Conservation (phyloP, 2,329 filamentous ascomycete genomes). For the Tricladium varicosporioides region DNA sequence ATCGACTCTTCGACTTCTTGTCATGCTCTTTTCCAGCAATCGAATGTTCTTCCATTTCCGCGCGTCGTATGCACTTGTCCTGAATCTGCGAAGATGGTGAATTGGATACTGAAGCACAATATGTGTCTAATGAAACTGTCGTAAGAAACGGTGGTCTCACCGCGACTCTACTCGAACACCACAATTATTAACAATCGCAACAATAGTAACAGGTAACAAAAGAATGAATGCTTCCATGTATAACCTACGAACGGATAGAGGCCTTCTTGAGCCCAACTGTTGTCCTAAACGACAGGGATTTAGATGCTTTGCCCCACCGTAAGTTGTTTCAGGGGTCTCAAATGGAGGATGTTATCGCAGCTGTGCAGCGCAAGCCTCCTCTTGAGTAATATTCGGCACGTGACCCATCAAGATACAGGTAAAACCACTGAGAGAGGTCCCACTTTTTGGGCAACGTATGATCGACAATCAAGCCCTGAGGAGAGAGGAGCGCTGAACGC, state of each 20-base stretch:
- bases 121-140: background rate
- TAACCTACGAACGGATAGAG: background rate
- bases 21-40: constrained; percentile 28
- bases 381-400: too few relatives aligned
- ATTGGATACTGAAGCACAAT: background rate
- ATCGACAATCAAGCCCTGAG: too few relatives aligned
- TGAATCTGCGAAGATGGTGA: background rate
- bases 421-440: too few relatives aligned
- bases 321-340: background rate
- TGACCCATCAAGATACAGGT: too few relatives aligned
- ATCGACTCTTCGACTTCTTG: constrained; percentile 38
- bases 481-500: too few relatives aligned
- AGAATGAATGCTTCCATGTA: background rate
- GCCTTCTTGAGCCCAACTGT: too few relatives aligned
- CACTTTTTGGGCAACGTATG: too few relatives aligned
- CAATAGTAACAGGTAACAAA: background rate
- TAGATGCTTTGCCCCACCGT: background rate
- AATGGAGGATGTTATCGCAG: background rate
- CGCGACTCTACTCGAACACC: background rate
- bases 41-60: constrained; percentile 25
- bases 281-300: too few relatives aligned
- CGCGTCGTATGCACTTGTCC: background rate
- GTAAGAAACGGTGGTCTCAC: background rate
- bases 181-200: background rate
- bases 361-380: too few relatives aligned